Evolutionary conservation across 768 basidiomycete genomes (phyloP), one percentile per base, ranked within the genome.

Genomic region (Coprinopsis cinerea): DNA sequence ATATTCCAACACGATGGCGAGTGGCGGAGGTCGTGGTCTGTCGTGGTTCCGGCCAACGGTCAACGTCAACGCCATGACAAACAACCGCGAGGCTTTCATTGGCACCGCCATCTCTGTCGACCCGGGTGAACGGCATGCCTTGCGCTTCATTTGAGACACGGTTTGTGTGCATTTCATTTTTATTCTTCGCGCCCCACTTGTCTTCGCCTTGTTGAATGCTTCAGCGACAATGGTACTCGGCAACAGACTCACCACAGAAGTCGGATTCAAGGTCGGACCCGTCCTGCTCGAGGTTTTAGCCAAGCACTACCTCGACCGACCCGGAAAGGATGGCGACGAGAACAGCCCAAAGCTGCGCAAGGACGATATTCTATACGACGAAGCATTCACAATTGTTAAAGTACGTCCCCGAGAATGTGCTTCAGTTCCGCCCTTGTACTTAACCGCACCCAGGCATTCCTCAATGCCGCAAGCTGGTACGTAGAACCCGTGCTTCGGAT

Each of bases 351-450:
- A 75, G 13, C 67, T 88, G 49, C 72, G 78, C 57, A 75, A 82
- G 58, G 83, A 90, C 45, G 87, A 92, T 61, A 67, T 93, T 23
- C 65, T 93, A 50, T 93, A 90, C 58, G 85, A 92, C 53, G 80
- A 88, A 59, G 85, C 76, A 1, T 91, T 90, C 60, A 83, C 73
- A 48, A 77, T 90, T 41, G 74, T 83, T 41, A 90, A 88, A 78
- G 88, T 79, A 54, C 57, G 14, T 28, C 36, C 22, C 35, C 14
- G n/a, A 32, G n/a, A 48, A 37, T 32, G 40, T 32, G 13, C 9
- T 34, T 34, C 30, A n/a, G n/a, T n/a, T n/a, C n/a, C n/a, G n/a
- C n/a, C 22, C 30, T 35, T 25, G 30, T 22, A 23, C 10, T 17
- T 54, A 15, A 46, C n/a, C 7, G 35, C 18, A 45, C 24, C 13